Conservation (phyloP, 495 filamentous ascomycete species). For the Neurospora sp. region DNA sequence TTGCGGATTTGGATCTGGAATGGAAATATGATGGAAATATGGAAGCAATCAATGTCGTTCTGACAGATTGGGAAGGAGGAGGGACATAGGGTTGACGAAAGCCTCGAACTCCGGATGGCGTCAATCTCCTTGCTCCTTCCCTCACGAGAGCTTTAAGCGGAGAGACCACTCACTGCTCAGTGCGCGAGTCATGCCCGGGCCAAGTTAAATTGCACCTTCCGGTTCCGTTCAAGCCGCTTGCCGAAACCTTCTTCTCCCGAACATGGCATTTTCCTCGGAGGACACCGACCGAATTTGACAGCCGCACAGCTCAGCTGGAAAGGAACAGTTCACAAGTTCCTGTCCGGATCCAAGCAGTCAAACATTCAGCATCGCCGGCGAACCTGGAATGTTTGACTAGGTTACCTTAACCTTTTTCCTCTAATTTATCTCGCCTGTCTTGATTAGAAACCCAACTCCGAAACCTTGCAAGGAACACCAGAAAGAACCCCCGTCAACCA, state of each 20-base stretch:
- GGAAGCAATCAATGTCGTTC: no score
- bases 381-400: neutral
- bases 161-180: neutral
- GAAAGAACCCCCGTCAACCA: neutral
- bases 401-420: neutral
- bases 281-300: neutral
- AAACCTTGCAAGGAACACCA: neutral
- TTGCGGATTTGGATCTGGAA: neutral
- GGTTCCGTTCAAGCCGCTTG: neutral
- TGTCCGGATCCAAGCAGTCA: neutral
- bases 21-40: neutral
- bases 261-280: neutral
- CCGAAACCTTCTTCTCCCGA: neutral
- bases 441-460: neutral
- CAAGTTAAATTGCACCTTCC: neutral
- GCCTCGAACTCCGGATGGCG: neutral
- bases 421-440: neutral
- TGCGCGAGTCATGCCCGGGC: neutral
- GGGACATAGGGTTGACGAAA: neutral
- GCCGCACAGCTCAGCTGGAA: neutral
- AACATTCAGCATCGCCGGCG: neutral
- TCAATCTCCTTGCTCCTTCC: neutral
- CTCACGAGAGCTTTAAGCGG: neutral
- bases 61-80: neutral
- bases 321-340: neutral